Base-by-base conservation (phyloP, 768 basidiomycete species). In the Crepidotus variabilis region DNA sequence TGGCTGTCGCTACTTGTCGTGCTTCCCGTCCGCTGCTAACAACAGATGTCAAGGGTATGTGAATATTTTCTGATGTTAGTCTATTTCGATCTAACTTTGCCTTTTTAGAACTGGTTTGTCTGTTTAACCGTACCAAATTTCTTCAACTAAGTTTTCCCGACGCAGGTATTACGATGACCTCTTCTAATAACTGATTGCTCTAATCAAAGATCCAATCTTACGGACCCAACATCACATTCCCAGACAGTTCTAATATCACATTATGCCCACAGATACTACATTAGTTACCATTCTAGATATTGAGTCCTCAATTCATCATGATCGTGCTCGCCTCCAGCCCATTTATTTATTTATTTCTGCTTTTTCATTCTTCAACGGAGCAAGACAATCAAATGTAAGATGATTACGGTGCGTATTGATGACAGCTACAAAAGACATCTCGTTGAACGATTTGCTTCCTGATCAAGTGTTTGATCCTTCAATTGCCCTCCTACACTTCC, bases 1-100 rank as follows among this genome's bases (percentile, higher is more conserved):
- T 52, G 89, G 94, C 61, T 97, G 94, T 68, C 84, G 92, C 50
- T 97, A 92, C 69, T 73, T 97, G 4, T 94, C 92, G 1, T 97
- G 95, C 63, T 84, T 95, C 68, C 95, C 94, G 1, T 88, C 87
- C 6, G 69, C 76, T 33, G 72, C 80, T 0, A 92, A 91, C 59
- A 83, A 87, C 63, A 71, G 86, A 56, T 92, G 90, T 64, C 67
- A 80, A 73, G 81, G 81, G 78, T 80, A 62, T 16, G 77, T 73
- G 33, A 36, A 22, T 46, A 55, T 32, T 23, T 28, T 54, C 23
- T 20, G 22, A 35, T 43, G 34, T 47, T 18, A 6, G 53, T 20
- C 48, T 21, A 10, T 6, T 18, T 51, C 8, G 57, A 57, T 48
- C 34, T 58, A 21, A 35, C 52, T 51, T 28, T 28, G 22, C 51